A percentile compares a stretch with the other conserved stretches of the same genome.
Evolutionary conservation across 2,329 filamentous ascomycete species (phyloP).

Genomic region (Aspergillus sp.): DNA sequence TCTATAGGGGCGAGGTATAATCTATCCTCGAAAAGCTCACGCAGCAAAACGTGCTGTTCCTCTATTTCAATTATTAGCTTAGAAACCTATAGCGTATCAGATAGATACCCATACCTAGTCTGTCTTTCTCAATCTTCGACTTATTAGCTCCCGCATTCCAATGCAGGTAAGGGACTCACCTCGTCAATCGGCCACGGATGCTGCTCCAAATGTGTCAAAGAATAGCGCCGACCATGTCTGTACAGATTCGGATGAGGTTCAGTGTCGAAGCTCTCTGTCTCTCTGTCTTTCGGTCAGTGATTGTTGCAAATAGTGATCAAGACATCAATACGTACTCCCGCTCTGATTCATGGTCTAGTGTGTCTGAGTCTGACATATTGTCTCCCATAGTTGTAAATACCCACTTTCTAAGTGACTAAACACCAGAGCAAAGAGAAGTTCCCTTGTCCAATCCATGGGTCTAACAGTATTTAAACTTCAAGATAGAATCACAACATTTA

Average conservation of each 20-base stretch:
- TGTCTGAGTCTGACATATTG: not conserved
- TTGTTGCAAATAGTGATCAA: not conserved
- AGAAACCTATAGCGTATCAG: not conserved
- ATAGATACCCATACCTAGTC: not conserved
- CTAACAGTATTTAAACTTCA: not conserved
- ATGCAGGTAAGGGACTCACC: not conserved
- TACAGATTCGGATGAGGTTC: not conserved
- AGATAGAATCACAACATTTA: not conserved
- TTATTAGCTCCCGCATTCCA: not conserved
- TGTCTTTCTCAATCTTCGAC: not conserved
- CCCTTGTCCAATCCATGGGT: not conserved
- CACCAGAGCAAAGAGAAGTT: too few species aligned
- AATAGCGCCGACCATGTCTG: not conserved
- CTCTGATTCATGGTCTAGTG: not conserved
- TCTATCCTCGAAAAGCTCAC: not conserved
- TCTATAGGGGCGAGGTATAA: not conserved
- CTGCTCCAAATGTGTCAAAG: not conserved
- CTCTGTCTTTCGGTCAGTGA: not conserved
- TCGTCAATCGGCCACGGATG: not conserved
- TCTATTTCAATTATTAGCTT: not conserved
- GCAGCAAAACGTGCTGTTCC: not conserved
- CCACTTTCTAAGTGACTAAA: too few species aligned
- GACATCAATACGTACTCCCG: not conserved
- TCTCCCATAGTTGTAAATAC: not conserved
- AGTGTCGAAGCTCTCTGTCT: not conserved